phyloP scores from a whole-genome alignment of 805 yeast species.

The Komagataella phaffii region DNA sequence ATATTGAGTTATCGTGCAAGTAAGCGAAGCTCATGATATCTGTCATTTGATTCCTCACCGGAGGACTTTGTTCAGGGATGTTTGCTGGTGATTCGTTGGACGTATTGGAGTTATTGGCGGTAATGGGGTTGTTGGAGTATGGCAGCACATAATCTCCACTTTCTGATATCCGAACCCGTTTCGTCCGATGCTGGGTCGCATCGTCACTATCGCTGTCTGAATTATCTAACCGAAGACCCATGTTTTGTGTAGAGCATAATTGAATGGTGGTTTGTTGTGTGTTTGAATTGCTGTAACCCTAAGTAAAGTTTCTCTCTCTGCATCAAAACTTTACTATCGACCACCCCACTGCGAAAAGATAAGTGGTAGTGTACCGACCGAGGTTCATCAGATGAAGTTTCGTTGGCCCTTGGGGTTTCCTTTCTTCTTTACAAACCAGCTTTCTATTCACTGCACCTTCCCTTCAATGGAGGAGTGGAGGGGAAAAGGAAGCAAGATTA shows the following conservation, averaged over 20 bases:
- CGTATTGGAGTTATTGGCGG: not conserved
- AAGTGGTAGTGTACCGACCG: not conserved
- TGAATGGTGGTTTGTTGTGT: not conserved
- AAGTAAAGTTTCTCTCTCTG: not conserved
- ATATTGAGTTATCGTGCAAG: constrained; percentile 24
- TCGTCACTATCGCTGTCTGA: constrained; percentile 2
- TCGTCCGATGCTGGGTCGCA: constrained; percentile 1
- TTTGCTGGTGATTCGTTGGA: not conserved
- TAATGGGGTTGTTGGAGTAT: not conserved
- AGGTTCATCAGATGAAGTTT: not conserved
- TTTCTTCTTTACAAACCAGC: constrained; percentile 24
- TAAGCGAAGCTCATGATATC: not conserved
- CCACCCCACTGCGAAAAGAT: not conserved
- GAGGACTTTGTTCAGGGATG: not conserved
- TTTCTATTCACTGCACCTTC: constrained; percentile 31
- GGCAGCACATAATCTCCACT: constrained; percentile 4
- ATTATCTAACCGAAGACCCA: not conserved
- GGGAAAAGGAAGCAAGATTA: constrained; percentile 28
- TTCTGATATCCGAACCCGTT: constrained; percentile 8
- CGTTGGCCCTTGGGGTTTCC: constrained; percentile 5
- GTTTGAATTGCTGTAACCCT: not conserved
- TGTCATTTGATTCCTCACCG: not conserved
- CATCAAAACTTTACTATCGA: not conserved
- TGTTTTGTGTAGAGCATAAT: not conserved
- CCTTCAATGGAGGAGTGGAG: constrained; percentile 24